Percentiles rank a stretch among this genome's conserved stretches.
These are phyloP conservation scores for Cryptosporidium canis DNA, from an alignment of 169 alveolate species.

Conservation along the genomic window DNA sequence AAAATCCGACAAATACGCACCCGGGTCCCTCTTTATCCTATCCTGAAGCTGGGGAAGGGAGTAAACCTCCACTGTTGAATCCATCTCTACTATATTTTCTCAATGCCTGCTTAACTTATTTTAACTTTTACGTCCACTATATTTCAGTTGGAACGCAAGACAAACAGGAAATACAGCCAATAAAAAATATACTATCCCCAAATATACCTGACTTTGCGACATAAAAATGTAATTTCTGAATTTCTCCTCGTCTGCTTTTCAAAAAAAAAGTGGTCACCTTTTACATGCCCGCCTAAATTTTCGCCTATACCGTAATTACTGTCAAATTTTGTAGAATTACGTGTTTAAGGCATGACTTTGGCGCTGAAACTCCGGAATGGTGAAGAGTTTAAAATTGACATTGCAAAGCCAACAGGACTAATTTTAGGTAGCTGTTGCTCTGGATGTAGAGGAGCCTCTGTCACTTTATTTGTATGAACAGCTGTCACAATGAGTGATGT, in stretches of 20 bases:
- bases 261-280: neutral
- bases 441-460: neutral
- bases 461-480: neutral
- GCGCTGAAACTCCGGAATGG: neutral
- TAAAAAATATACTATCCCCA: neutral
- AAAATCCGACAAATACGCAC: slow-evolving; percentile 75
- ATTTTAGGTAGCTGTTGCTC: neutral
- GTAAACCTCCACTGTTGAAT: slow-evolving; percentile 27
- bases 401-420: neutral
- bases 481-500: neutral
- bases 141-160: neutral
- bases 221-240: neutral
- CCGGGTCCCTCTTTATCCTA: slow-evolving; percentile 75
- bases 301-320: neutral
- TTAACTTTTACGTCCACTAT: neutral
- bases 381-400: neutral
- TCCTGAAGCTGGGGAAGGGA: slow-evolving; percentile 73
- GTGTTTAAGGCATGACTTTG: slow-evolving; percentile 15
- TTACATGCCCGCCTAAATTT: slow-evolving; percentile 2
- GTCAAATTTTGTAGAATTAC: slow-evolving; percentile 4
- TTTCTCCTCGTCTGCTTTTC: neutral
- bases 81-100: neutral
- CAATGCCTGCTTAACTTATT: neutral
- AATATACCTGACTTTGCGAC: neutral
- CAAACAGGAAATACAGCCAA: neutral